Conservation (phyloP, 2,329 filamentous ascomycete genomes). For the Polytolypa hystricis region DNA sequence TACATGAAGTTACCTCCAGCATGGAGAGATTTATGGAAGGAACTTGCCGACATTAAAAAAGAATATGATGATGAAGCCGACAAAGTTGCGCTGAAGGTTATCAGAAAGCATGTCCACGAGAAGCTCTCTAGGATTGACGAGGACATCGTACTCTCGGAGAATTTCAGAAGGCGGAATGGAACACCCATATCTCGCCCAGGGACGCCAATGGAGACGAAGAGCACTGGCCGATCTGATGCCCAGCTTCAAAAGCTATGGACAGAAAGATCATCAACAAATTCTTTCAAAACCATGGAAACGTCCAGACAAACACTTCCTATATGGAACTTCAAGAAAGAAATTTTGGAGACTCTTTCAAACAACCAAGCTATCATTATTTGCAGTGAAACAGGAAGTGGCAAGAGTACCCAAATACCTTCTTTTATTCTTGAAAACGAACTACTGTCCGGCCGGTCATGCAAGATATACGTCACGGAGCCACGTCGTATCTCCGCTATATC, state of each 20-base stretch:
- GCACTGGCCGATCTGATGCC: conserved; percentile 21
- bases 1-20: conserved; percentile 63
- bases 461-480: conserved; percentile 91
- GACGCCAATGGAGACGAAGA: conserved; percentile 2
- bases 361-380: conserved; percentile 88
- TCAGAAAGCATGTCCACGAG: conserved; percentile 39
- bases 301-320: conserved; percentile 76
- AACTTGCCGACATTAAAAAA: conserved; percentile 62
- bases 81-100: conserved; percentile 53
- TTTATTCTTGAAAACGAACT: conserved; percentile 88
- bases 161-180: conserved; percentile 50
- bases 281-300: conserved; percentile 69
- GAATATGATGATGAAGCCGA: conserved; percentile 59
- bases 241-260: conserved; percentile 41
- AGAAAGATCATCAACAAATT: conserved; percentile 37
- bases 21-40: conserved; percentile 79
- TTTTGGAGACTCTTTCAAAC: conserved; percentile 63
- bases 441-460: conserved; percentile 66
- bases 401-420: conserved; percentile 93
- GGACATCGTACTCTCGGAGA: conserved; percentile 64
- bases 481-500: conserved; percentile 94
- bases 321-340: conserved; percentile 69
- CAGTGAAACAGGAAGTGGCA: conserved; percentile 92
- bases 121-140: conserved; percentile 46
- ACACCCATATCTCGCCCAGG: conserved; percentile 6